These are phyloP conservation scores for Boechera divaricarpa DNA, from an alignment of 345 rosid genomes.

Conservation along the genomic window DNA sequence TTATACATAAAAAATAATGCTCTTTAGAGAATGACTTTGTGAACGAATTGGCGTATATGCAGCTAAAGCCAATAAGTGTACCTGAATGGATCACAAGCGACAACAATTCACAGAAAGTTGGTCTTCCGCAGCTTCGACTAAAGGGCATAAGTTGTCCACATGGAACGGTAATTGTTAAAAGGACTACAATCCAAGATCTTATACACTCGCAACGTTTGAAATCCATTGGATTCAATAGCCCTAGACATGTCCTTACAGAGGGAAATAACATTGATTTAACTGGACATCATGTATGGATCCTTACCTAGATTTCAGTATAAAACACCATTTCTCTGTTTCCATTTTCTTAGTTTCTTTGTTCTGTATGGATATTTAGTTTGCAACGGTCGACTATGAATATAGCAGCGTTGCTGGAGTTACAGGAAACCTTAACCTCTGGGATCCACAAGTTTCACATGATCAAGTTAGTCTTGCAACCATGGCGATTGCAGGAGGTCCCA, in stretches of 20 bases:
- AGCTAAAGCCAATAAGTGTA: conserved; percentile 27
- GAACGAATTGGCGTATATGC: neutral
- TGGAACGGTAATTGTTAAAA: conserved; percentile 39
- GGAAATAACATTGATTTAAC: conserved; percentile 1
- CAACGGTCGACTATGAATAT: conserved; percentile 7
- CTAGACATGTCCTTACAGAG: neutral
- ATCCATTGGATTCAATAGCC: conserved; percentile 25
- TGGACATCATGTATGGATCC: conserved; percentile 40
- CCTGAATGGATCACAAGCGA: conserved; percentile 31
- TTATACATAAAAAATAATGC: neutral
- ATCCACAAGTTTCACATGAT: conserved; percentile 25
- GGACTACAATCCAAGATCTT: conserved; percentile 37
- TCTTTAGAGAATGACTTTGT: neutral
- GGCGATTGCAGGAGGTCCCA: conserved; percentile 23
- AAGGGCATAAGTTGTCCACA: conserved; percentile 34
- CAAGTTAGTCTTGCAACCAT: conserved; percentile 38
- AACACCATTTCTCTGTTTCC: neutral
- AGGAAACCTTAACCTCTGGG: conserved; percentile 40
- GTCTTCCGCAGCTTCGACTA: conserved; percentile 8
- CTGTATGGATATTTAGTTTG: conserved; percentile 28
- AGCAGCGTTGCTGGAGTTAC: conserved; percentile 18
- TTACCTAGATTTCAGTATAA: neutral
- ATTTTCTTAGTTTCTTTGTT: conserved; percentile 13
- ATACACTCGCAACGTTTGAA: conserved; percentile 10
- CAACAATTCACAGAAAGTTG: conserved; percentile 11